Conservation (phyloP, 257 asterid genomes). For the Primulina eburnea region DNA sequence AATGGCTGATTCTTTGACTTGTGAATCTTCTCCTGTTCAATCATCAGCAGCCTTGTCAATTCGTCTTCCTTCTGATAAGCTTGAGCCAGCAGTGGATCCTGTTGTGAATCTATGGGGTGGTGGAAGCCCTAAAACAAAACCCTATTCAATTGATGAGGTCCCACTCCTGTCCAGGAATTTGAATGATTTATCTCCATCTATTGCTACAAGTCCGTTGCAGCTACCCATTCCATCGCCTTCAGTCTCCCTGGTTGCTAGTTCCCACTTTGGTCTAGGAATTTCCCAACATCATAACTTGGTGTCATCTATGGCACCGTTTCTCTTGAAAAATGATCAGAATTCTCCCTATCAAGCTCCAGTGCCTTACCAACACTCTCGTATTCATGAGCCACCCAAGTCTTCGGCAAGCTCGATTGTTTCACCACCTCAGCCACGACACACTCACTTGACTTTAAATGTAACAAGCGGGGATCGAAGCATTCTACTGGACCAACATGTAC, state of each 20-base stretch:
- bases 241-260: constrained; percentile 33
- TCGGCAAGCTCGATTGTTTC: constrained; percentile 47
- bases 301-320: constrained; percentile 33
- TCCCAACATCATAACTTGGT: constrained; percentile 35
- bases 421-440: constrained; percentile 46
- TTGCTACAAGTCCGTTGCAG: constrained; percentile 32
- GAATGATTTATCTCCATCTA: constrained; percentile 34
- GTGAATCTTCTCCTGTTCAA: constrained; percentile 31
- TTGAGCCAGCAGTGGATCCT: constrained; percentile 28
- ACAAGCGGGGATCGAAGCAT: constrained; percentile 32
- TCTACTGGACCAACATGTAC: constrained; percentile 39
- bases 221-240: constrained; percentile 35
- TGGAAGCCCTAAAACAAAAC: constrained; percentile 29
- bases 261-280: constrained; percentile 39
- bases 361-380: constrained; percentile 50
- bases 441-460: constrained; percentile 24
- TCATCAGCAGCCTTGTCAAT: constrained; percentile 29
- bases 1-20: constrained; percentile 32
- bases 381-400: constrained; percentile 41
- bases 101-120: constrained; percentile 15
- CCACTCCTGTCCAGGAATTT: constrained; percentile 32
- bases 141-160: constrained; percentile 29
- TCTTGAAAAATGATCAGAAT: constrained; percentile 30
- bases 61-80: constrained; percentile 32
- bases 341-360: constrained; percentile 51